Evolutionary conservation across 2,329 filamentous ascomycete species (phyloP).

Genomic region (Stachybotrys chartarum): DNA sequence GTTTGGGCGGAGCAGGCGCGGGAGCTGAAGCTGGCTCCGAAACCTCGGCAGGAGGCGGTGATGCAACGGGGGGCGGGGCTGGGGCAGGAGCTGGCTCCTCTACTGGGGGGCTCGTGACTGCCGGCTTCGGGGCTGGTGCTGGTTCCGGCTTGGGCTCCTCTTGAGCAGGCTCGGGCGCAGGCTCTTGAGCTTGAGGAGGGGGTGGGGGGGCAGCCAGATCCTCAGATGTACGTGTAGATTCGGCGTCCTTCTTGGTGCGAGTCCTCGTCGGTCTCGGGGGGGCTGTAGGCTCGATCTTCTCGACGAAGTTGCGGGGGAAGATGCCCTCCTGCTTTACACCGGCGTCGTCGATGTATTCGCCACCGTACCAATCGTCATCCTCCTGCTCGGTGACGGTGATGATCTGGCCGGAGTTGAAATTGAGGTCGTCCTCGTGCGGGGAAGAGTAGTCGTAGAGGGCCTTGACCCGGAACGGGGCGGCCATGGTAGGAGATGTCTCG

Average conservation of each 20-base stretch:
- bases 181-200: constrained; percentile 22
- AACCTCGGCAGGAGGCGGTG: constrained; percentile 11
- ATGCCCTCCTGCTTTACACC: constrained; percentile 76
- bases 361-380: constrained; percentile 88
- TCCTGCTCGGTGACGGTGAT: constrained; percentile 92
- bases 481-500: constrained; percentile 46
- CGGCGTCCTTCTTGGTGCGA: constrained; percentile 55
- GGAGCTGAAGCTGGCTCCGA: constrained; percentile 10
- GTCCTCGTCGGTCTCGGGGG: constrained; percentile 77
- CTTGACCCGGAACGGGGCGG: constrained; percentile 85
- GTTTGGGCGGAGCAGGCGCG: constrained; percentile 24
- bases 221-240: constrained; percentile 26
- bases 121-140: constrained; percentile 25
- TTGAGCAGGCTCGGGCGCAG: constrained; percentile 15
- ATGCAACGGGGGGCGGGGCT: constrained; percentile 18
- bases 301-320: constrained; percentile 95
- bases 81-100: constrained; percentile 14
- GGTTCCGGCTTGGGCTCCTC: constrained; percentile 22
- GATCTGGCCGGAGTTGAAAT: constrained; percentile 76
- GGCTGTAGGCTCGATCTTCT: constrained; percentile 86
- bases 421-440: constrained; percentile 89
- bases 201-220: constrained; percentile 23
- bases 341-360: constrained; percentile 72
- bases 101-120: constrained; percentile 26
- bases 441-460: constrained; percentile 93